A percentile compares a stretch with the other conserved stretches of the same genome.
phyloP scores from a whole-genome alignment of 352 stramenopile species.

The Phytophthora syringae region DNA sequence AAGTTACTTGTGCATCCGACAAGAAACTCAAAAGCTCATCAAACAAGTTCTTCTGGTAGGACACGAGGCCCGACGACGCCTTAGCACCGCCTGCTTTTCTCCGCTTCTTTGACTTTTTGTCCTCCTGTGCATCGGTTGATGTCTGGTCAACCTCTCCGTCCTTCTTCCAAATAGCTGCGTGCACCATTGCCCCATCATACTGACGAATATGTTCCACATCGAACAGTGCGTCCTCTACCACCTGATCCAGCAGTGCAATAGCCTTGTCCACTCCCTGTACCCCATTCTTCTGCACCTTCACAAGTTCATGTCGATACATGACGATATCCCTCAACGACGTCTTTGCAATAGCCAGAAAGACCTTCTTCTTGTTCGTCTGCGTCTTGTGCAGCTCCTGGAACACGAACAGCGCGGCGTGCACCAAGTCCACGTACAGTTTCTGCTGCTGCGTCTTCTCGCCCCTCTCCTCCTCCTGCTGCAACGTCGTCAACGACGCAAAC shows the following conservation, averaged over 20 bases:
- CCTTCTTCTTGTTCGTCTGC: conserved; percentile 91
- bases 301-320: conserved; percentile 56
- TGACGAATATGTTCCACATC: conserved; percentile 78
- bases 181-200: conserved; percentile 68
- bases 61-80: conserved; percentile 51
- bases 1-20: conserved; percentile 37
- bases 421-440: conserved; percentile 47
- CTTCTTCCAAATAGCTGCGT: conserved; percentile 40
- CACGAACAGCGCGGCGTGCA: conserved; percentile 61
- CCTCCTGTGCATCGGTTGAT: conserved; percentile 13
- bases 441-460: conserved; percentile 2
- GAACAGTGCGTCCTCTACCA: conserved; percentile 80
- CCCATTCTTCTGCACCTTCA: conserved; percentile 24
- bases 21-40: conserved; percentile 71
- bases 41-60: conserved; percentile 84
- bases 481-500: conserved; percentile 20
- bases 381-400: conserved; percentile 82
- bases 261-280: conserved; percentile 19
- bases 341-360: conserved; percentile 85
- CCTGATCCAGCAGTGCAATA: conserved; percentile 53
- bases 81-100: conserved; percentile 43
- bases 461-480: neutral
- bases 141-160: neutral
- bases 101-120: conserved; percentile 49
- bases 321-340: conserved; percentile 72